Evolutionary conservation across 2,329 filamentous ascomycete genomes (phyloP), one percentile per base, ranked within the genome.

Genomic region (Arthrobotrys conoides): DNA sequence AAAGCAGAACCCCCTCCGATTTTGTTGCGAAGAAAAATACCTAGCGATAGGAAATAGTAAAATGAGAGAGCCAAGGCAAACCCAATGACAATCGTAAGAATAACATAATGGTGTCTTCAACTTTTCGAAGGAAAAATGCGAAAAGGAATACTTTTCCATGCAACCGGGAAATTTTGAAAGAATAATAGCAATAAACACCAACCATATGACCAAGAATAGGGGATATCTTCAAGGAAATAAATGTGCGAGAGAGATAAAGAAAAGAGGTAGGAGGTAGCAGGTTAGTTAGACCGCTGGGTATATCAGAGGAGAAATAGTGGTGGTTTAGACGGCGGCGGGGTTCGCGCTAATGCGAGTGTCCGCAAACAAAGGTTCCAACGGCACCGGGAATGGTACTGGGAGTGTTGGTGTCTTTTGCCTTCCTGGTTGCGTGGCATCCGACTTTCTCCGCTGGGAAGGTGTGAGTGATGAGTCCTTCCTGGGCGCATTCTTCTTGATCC

Each of bases 381-480:
- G 76, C 5, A 71, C 76, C 33, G 64, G 69, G 16, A 71, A 79
- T 6, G 68, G 48, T 12, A 71, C 41, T 55, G 65, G 69, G 18
- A 59, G 65, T 4, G 49, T 71, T 33, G 64, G 57, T 6, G 65
- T 75, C 65, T 70, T 75, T 14, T 41, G 18, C 9, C 76, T 65
- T 6, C 73, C 67, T 4, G 69, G 69, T 27, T 70, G 70, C 12
- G 76, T 79, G 5, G 71, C 76, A 65, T 79, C 71, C 18, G 71
- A 79, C 33, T 79, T 78, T 27, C 75, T 69, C 16, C 75, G 75
- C 48, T 78, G 75, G 16, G 75, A 78, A 49, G 75, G 75, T 16
- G 75, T 78, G 9, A 78, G 68, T 10, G 75, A 78, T n/a, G 75
- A 78, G 24, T 78, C 75, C 33, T 78, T 78, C 38, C 75, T 57